Evolutionary conservation across 805 yeast species (phyloP), one percentile per base, ranked within the genome.

Genomic region (Barnettozyma californica): DNA sequence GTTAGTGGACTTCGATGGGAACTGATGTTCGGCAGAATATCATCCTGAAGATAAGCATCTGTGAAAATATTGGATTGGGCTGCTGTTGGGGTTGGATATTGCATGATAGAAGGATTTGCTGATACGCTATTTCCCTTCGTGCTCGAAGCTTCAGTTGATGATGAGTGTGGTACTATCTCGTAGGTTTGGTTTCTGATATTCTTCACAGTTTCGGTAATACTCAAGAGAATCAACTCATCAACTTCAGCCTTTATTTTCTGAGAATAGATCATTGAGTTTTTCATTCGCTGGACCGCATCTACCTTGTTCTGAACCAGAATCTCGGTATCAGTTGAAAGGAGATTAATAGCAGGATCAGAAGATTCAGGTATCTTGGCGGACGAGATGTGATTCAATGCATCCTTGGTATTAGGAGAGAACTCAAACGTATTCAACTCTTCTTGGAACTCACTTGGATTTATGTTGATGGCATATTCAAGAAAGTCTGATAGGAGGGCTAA

Each of bases 241-340:
- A 89, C 86, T 64, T 91, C 96, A 45, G 75, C 78, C 46, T 87
- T 85, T 44, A 90, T 81, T 57, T 81, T 83, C 53, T 84, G 84
- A 19, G 87, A 81, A 62, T 84, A 89, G 47, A 84, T 80, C 51
- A 87, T 70, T 2, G 88, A 78, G 52, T 90, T 85, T 13, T 87
- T 83, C 47, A 87, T 71, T 58, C 97, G 71, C 16, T 80, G 70
- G 18, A 89, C 74, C 0, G 87, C 75, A 45, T 84, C 88, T 2
- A 87, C 74, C 63, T 91, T 91, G 16, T 76, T 78, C 44, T 72
- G 72, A 1, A 83, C 81, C 21, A 84, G 58, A 0, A 61, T 61
- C 51, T 81, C 78, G 0, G 96, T 86, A 58, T 90, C 96, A 16
- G 73, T 78, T 1, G 84, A 76, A 21, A 90, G 66, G 13, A 77